Evolutionary conservation across 2,329 filamentous ascomycete genomes (phyloP).

Genomic region (Sporothrix inflata): DNA sequence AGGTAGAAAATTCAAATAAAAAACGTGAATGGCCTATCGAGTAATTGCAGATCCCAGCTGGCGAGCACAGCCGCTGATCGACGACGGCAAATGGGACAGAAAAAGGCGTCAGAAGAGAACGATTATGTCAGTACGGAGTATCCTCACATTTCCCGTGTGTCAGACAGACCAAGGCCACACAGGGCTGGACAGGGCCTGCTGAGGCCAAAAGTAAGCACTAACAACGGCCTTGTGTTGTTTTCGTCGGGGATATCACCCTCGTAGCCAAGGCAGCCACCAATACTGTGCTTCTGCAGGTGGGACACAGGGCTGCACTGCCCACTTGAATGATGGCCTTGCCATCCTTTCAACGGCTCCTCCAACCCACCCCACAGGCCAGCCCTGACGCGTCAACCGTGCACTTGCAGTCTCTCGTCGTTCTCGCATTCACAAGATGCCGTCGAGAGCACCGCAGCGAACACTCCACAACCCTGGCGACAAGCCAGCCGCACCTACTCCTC

Average conservation of each 20-base stretch:
- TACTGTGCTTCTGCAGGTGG: no score
- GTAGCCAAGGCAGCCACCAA: background rate
- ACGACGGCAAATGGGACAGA: background rate
- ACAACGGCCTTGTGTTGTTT: background rate
- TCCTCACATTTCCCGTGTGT: background rate
- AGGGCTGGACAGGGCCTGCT: background rate
- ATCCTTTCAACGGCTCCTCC: background rate
- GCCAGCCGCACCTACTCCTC: no score
- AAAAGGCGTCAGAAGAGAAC: background rate
- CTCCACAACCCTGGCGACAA: background rate
- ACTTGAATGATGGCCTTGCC: background rate
- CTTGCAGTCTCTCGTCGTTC: background rate
- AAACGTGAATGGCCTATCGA: no score
- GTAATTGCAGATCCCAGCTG: no score
- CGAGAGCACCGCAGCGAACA: no score
- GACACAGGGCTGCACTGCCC: conserved; percentile 1
- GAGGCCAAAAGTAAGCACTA: conserved; percentile 6
- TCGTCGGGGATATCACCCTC: background rate
- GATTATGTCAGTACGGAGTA: background rate
- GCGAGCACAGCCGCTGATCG: background rate
- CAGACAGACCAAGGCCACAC: background rate
- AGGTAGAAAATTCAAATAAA: no score
- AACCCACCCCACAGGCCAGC: background rate
- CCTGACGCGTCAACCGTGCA: background rate
- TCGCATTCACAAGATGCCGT: background rate